phyloP scores from a whole-genome alignment of 331 rosid genomes.

The Rhamnella rubrinervis region DNA sequence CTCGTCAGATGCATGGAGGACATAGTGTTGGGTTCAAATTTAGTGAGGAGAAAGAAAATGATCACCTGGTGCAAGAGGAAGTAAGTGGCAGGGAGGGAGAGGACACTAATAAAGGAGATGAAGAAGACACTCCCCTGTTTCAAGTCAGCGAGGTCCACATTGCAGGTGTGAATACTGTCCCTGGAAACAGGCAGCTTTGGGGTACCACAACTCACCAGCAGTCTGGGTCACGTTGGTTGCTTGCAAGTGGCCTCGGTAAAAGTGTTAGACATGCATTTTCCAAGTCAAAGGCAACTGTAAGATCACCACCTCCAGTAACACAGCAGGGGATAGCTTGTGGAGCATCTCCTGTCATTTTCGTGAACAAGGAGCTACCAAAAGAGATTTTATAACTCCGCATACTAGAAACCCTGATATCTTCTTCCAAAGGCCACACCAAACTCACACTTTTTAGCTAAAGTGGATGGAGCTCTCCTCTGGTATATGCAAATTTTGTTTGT shows the following conservation, averaged over 20 bases:
- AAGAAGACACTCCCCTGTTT: conserved; percentile 26
- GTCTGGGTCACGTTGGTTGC: conserved; percentile 67
- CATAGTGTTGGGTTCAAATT: conserved; percentile 4
- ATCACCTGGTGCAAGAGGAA: conserved; percentile 18
- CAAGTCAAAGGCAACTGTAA: conserved; percentile 46
- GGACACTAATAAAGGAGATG: conserved; percentile 13
- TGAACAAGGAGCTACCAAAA: conserved; percentile 20
- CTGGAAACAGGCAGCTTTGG: conserved; percentile 45
- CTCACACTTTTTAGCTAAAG: conserved; percentile 4
- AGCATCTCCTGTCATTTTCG: conserved; percentile 55
- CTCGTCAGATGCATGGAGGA: conserved; percentile 15
- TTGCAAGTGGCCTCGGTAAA: conserved; percentile 54
- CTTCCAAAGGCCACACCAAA: conserved; percentile 30
- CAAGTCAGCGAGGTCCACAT: conserved; percentile 48
- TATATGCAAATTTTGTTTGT: conserved; percentile 23
- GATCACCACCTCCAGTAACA: conserved; percentile 30
- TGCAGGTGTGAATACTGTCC: conserved; percentile 46
- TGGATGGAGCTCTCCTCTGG: conserved; percentile 17
- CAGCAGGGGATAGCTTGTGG: conserved; percentile 51
- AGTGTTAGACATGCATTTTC: conserved; percentile 42
- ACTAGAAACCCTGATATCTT: conserved; percentile 58
- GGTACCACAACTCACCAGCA: conserved; percentile 54
- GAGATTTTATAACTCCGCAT: conserved; percentile 28
- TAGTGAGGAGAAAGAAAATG: conserved; percentile 10
- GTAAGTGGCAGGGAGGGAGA: conserved; percentile 1